Evolutionary conservation across 2,329 filamentous ascomycete genomes (phyloP).

Genomic region (Phymatotrichopsis omnivora): DNA sequence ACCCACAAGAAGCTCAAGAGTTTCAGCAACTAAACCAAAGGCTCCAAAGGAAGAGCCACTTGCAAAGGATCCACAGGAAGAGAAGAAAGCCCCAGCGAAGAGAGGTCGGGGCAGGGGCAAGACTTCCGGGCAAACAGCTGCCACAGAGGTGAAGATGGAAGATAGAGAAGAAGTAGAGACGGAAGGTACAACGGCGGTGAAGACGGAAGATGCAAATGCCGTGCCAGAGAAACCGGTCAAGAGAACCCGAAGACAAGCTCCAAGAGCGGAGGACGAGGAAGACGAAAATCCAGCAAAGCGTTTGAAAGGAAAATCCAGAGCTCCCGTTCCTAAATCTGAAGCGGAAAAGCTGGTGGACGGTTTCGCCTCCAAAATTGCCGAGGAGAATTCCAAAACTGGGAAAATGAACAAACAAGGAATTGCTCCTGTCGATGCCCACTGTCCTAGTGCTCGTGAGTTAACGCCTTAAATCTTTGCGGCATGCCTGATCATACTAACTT

Average conservation of each 20-base stretch:
- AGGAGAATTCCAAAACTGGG: constrained; percentile 29
- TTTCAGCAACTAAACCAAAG: constrained; percentile 20
- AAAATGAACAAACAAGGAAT: constrained; percentile 32
- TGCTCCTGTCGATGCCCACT: constrained; percentile 29
- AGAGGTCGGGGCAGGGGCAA: constrained; percentile 21
- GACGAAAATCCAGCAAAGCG: no score
- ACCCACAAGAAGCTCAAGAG: constrained; percentile 10
- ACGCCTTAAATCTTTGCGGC: constrained; percentile 1
- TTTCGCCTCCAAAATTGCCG: no score
- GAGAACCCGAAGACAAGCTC: constrained; percentile 33
- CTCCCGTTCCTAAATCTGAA: constrained; percentile 32
- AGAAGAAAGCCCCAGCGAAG: constrained; percentile 26
- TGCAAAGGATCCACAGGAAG: constrained; percentile 30
- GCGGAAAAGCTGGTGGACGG: no score
- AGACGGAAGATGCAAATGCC: constrained; percentile 29
- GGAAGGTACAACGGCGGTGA: constrained; percentile 30
- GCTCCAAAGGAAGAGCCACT: constrained; percentile 26
- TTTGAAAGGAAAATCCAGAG: constrained; percentile 31
- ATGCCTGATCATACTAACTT: constrained; percentile 29
- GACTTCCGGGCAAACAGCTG: constrained; percentile 21
- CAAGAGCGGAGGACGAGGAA: constrained; percentile 21
- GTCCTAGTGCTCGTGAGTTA: constrained; percentile 23
- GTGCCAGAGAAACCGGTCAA: constrained; percentile 34
- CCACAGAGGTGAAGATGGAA: constrained; percentile 30
- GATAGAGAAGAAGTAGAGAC: constrained; percentile 31